Percentiles rank a stretch among this genome's conserved stretches.
phyloP scores from a whole-genome alignment of 2,329 filamentous ascomycete species.

The Rhynchosporium graminicola region DNA sequence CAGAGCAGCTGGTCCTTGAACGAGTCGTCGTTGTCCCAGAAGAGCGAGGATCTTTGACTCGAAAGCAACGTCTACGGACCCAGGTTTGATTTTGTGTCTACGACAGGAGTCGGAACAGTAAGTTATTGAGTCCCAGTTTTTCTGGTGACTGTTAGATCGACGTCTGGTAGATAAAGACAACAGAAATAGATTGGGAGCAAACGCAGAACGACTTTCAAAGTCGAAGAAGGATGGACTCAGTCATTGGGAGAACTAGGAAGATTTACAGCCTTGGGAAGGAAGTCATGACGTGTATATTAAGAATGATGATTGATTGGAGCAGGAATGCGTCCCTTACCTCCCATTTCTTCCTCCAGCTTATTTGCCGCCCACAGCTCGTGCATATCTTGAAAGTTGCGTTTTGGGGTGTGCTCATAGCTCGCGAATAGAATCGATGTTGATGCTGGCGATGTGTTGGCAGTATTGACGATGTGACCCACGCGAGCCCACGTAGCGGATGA shows the following conservation, averaged over 20 bases:
- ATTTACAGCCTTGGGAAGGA: not conserved
- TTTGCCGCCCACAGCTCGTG: conserved; percentile 21
- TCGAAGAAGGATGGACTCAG: not conserved
- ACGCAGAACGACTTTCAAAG: not conserved
- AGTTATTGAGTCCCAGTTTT: conserved; percentile 25
- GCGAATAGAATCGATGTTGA: conserved; percentile 10
- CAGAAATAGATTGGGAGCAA: not conserved
- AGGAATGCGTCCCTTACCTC: conserved; percentile 15
- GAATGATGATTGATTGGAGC: not conserved
- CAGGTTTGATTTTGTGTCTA: conserved; percentile 22
- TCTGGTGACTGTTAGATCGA: conserved; percentile 11
- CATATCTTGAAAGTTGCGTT: conserved; percentile 18
- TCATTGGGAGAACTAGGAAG: too few species aligned
- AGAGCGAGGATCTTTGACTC: conserved; percentile 22
- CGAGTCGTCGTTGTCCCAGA: conserved; percentile 10
- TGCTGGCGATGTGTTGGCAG: conserved; percentile 10
- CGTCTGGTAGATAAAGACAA: not conserved
- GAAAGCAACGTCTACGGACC: conserved; percentile 20
- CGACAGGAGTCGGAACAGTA: conserved; percentile 26
- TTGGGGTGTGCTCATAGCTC: conserved; percentile 17
- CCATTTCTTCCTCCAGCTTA: conserved; percentile 27
- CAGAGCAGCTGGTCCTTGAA: conserved; percentile 12
- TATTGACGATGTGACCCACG: not conserved
- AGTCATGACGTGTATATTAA: conserved; percentile 5
- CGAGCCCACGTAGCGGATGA: not conserved